Base-by-base conservation (phyloP, 345 rosid species). In the Hibiscus syriacus region DNA sequence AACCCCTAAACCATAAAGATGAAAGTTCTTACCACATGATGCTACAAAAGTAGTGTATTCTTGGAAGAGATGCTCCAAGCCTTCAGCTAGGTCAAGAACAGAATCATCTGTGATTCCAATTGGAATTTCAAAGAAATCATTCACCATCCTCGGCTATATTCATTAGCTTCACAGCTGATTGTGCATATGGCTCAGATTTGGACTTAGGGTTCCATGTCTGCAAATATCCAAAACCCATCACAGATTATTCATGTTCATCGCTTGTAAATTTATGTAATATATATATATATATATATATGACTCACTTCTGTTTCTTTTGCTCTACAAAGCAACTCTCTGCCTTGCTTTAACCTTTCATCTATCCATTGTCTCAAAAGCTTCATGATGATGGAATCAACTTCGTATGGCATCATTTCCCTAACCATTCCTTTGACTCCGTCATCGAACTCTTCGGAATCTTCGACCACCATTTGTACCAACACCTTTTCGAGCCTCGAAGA, bases 201-300 rank as follows among this genome's bases (percentile, higher is more conserved):
- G 99, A 91, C 73, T 86, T 91, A 0, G 99, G 99, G 60, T 91
- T 94, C 99, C 97, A 94, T 4, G 96, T 91, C 99, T 94, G 72
- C 61, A 75, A 46, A 45, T 2, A 49, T 49, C 2, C 12, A 9
- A 50, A 50, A 2, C 26, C 55, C 26, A 14, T 12, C 49, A 43
- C n/a, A 45, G 17, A 45, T 45, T 45, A 14, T 49, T 32, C 45
- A 11, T 66, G 27, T 16, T 49, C 9, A 32, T 52, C 60, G 34
- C 3, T 52, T 30, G 12, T 50, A n/a, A 30, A 30, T 27, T 52
- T 7, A 0, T n/a, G n/a, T n/a, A n/a, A n/a, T n/a, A n/a, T n/a
- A 32, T 13, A 52, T 1, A 38, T 6, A 32, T 3, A 17, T 3
- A 10, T 22, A 39, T 45, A n/a, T 2, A 19, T 9, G 49, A 65